These are phyloP conservation scores for Trichaptum fuscoviolaceum DNA, from an alignment of 768 basidiomycete genomes.

Conservation along the genomic window DNA sequence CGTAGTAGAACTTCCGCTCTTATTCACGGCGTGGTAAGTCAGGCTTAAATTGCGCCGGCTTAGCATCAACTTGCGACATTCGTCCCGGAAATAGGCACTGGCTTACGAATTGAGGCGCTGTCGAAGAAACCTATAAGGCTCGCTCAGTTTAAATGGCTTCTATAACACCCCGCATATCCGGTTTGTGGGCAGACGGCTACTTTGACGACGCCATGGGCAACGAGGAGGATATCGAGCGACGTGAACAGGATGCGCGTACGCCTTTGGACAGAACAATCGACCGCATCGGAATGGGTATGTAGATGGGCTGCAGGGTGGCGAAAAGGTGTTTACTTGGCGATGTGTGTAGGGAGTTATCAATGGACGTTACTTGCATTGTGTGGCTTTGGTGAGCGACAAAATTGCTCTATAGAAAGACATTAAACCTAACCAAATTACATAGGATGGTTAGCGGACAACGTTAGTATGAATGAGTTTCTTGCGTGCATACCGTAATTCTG, in stretches of 20 bases:
- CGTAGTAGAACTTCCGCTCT: background rate
- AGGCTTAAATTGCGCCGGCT: background rate
- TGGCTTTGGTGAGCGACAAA: constrained; percentile 69
- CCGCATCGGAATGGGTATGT: constrained; percentile 79
- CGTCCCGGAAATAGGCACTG: background rate
- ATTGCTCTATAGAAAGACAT: background rate
- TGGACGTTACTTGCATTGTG: constrained; percentile 80
- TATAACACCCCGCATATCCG: constrained; percentile 42
- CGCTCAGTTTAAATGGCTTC: constrained; percentile 14
- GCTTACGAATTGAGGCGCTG: constrained; percentile 1
- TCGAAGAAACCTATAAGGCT: background rate
- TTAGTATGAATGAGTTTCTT: constrained; percentile 27
- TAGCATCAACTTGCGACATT: background rate
- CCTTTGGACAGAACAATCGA: constrained; percentile 83
- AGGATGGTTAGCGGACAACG: constrained; percentile 96
- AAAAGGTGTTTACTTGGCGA: background rate
- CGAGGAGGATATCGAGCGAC: constrained; percentile 24
- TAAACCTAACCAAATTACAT: background rate
- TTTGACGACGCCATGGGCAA: constrained; percentile 34
- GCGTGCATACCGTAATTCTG: constrained; percentile 5
- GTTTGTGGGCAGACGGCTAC: constrained; percentile 43
- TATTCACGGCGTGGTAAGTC: background rate
- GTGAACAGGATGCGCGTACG: constrained; percentile 27
- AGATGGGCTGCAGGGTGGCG: background rate
- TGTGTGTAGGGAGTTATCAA: constrained; percentile 58